A percentile compares a stretch with the other conserved stretches of the same genome.
These are phyloP conservation scores for Knoxdaviesia proteae DNA, from an alignment of 2,329 filamentous ascomycete genomes.

Conservation along the genomic window DNA sequence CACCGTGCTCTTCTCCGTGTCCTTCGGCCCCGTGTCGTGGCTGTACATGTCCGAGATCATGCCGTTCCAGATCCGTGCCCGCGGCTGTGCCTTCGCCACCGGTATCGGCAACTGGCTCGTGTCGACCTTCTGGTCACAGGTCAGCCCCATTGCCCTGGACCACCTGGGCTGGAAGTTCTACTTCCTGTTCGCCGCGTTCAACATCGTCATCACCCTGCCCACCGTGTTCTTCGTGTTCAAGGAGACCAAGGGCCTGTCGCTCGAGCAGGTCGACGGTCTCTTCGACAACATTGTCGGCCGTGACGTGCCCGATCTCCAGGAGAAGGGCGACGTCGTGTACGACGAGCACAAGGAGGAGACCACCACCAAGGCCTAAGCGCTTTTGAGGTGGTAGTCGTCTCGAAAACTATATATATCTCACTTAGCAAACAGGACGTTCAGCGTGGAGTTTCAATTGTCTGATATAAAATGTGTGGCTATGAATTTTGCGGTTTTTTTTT, in stretches of 20 bases:
- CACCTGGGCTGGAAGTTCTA: constrained; percentile 18
- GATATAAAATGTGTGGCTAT: no score
- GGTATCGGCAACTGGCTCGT: constrained; percentile 14
- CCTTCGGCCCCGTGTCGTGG: constrained; percentile 39
- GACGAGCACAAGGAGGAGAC: no score
- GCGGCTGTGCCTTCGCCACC: constrained; percentile 16
- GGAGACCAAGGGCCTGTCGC: constrained; percentile 23
- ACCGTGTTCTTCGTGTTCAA: constrained; percentile 27
- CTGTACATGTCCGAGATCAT: constrained; percentile 47
- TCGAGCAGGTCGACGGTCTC: constrained; percentile 26
- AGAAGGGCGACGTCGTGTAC: no score
- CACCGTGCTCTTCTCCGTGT: constrained; percentile 35
- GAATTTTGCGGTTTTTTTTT: no score
- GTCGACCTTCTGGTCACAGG: constrained; percentile 30
- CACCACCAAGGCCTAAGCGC: no score
- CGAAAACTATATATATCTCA: no score
- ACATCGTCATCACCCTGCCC: constrained; percentile 15
- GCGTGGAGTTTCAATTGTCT: no score
- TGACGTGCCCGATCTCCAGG: no score
- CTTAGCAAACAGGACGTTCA: no score
- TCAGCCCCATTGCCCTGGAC: constrained; percentile 27
- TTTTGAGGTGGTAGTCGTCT: no score
- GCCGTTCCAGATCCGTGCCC: constrained; percentile 31
- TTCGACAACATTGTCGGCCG: constrained; percentile 6
- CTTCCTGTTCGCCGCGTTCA: constrained; percentile 16